phyloP scores from a whole-genome alignment of 345 rosid genomes.

The Chamaenerion angustifolium region DNA sequence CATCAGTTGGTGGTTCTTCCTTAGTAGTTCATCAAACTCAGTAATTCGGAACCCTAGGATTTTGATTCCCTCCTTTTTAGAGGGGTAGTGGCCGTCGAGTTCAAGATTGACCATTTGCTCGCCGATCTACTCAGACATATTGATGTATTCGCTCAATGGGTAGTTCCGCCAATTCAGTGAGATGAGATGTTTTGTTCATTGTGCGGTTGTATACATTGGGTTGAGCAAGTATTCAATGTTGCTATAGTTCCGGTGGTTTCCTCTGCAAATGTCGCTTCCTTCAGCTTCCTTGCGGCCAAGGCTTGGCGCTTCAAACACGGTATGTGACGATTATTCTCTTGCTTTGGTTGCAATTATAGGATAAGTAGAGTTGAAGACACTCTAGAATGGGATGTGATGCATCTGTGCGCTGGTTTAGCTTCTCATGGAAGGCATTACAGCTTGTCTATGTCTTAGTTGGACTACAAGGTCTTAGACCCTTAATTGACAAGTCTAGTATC shows the following conservation, averaged over 20 bases:
- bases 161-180: slow-evolving; percentile 2
- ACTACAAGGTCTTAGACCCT: no score
- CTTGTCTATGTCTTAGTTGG: no score
- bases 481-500: no score
- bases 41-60: slow-evolving; percentile 1
- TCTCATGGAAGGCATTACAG: no score
- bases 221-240: neutral
- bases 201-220: no score
- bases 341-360: no score
- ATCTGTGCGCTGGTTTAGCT: no score
- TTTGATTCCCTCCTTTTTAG: neutral
- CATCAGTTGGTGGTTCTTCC: neutral
- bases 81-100: neutral
- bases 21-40: neutral
- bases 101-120: slow-evolving; percentile 2
- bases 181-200: slow-evolving; percentile 6
- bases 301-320: slow-evolving; percentile 60
- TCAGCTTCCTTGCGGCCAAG: slow-evolving; percentile 71
- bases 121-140: neutral
- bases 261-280: slow-evolving; percentile 65
- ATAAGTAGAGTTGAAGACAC: no score
- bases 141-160: slow-evolving; percentile 7
- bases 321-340: slow-evolving; percentile 11
- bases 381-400: no score
- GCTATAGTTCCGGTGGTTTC: neutral